A percentile compares a stretch with the other conserved stretches of the same genome.
Evolutionary conservation across 495 filamentous ascomycete genomes (phyloP).

Genomic region (Mytilinidion resinicola): DNA sequence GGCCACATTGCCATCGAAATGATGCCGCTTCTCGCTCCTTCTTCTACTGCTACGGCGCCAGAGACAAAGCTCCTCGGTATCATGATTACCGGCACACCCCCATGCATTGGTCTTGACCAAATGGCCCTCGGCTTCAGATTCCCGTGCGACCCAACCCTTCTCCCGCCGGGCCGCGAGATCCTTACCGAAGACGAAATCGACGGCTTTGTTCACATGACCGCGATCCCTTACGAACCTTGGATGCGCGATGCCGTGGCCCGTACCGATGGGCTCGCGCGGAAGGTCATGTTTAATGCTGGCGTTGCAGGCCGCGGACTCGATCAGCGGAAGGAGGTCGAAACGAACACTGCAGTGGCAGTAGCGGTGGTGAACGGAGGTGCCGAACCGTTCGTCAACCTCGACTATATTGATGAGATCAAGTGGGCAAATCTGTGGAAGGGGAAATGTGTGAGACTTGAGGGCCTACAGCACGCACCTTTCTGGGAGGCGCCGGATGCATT

Average conservation of each 20-base stretch:
- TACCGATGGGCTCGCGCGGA: slow-evolving; percentile 16
- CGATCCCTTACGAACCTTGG: slow-evolving; percentile 16
- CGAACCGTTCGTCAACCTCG: slow-evolving; percentile 25
- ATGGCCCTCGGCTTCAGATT: slow-evolving; percentile 11
- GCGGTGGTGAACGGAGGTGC: slow-evolving; percentile 23
- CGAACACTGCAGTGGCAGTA: neutral
- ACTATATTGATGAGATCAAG: slow-evolving; percentile 18
- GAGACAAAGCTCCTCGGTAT: slow-evolving; percentile 6
- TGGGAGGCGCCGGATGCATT: slow-evolving; percentile 23
- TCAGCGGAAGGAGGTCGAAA: slow-evolving; percentile 19
- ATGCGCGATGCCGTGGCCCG: slow-evolving; percentile 19
- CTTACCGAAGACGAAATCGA: slow-evolving; percentile 6
- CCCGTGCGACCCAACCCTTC: slow-evolving; percentile 2
- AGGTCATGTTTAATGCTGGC: slow-evolving; percentile 19
- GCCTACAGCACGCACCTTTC: slow-evolving; percentile 20
- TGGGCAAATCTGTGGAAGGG: slow-evolving; percentile 24
- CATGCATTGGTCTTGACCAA: slow-evolving; percentile 10
- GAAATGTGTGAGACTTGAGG: slow-evolving; percentile 13
- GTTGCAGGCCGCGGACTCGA: slow-evolving; percentile 12
- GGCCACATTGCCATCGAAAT: slow-evolving; percentile 29
- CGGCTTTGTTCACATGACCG: slow-evolving; percentile 2
- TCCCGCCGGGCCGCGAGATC: slow-evolving; percentile 5
- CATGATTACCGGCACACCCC: slow-evolving; percentile 28
- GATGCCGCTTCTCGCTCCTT: slow-evolving; percentile 14
- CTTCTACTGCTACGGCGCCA: no score